Base-by-base conservation (phyloP, 176 grass and related monocot genomes). In the Chloris gayana region DNA sequence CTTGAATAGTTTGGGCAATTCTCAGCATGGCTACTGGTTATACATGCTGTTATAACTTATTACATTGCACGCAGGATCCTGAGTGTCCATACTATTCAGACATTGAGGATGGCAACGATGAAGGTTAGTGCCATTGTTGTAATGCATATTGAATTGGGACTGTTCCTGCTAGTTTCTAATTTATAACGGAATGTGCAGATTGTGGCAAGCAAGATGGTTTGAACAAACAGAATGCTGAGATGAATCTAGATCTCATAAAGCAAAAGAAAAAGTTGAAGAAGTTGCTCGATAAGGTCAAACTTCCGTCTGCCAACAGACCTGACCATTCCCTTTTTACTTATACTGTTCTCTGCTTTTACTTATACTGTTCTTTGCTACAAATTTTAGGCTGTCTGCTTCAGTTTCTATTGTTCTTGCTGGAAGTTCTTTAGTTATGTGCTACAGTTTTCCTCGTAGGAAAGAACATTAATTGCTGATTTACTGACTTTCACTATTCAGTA, bases 51-150 rank as follows among this genome's bases (percentile, higher is more conserved):
- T 69, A 39, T 86, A 69, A 70, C 64, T 15, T 21, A 26, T n/a
- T 86, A 35, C 41, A 80, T 77, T 44, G 60, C 77, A 63, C 77
- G 76, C 83, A 97, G 95, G 95, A 97, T 76, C 44, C 71, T 68
- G 92, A 87, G 37, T 98, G 90, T 68, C 67, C 79, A 41, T 94
- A 98, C 46, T 93, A 94, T 85, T 98, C 95, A 72, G 95, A 87
- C 32, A 70, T 31, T 19, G 86, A 98, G 65, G 89, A 84, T 57
- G 87, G 42, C 7, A 72, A 49, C 50, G 61, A 31, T 7, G 83
- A 58, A 89, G 90, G 95, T 91, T 74, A 69, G 76, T 82, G 53
- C 84, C n/a, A 15, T 18, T n/a, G n/a, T 47, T 3, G 14, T 17
- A 67, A 72, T 1, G 19, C 17, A 26, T 72, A 47, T 72, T 89